Conservation (phyloP, 345 rosid genomes). For the Syzygium aromaticum region DNA sequence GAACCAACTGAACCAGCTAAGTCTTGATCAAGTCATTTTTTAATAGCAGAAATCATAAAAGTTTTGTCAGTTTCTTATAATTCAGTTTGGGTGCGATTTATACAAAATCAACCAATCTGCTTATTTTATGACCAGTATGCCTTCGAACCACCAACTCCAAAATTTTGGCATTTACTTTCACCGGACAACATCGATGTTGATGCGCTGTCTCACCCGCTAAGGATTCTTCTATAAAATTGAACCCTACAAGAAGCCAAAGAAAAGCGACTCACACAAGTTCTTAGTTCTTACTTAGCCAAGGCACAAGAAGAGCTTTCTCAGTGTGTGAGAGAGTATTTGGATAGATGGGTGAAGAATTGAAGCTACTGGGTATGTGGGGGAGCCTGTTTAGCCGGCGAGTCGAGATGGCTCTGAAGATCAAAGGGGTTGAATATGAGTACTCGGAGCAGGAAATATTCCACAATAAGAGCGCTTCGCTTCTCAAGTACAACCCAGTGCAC, state of each 20-base stretch:
- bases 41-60: background rate
- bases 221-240: background rate
- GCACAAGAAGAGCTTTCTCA: background rate
- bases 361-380: constrained; percentile 30
- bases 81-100: background rate
- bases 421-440: constrained; percentile 39
- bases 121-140: background rate
- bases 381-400: constrained; percentile 38
- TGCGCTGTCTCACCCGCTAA: background rate
- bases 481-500: constrained; percentile 34
- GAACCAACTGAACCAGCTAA: background rate
- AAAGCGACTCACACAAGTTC: background rate
- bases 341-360: constrained; percentile 9
- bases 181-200: background rate
- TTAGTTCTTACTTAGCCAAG: background rate
- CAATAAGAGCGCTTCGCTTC: constrained; percentile 33
- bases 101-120: background rate
- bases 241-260: background rate
- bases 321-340: background rate
- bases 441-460: constrained; percentile 32
- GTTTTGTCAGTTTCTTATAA: background rate
- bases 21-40: background rate
- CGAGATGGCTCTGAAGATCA: constrained; percentile 35
- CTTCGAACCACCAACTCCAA: background rate
- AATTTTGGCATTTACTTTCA: background rate